Evolutionary conservation across 495 filamentous ascomycete genomes (phyloP).

Genomic region (Xylaria sp.): DNA sequence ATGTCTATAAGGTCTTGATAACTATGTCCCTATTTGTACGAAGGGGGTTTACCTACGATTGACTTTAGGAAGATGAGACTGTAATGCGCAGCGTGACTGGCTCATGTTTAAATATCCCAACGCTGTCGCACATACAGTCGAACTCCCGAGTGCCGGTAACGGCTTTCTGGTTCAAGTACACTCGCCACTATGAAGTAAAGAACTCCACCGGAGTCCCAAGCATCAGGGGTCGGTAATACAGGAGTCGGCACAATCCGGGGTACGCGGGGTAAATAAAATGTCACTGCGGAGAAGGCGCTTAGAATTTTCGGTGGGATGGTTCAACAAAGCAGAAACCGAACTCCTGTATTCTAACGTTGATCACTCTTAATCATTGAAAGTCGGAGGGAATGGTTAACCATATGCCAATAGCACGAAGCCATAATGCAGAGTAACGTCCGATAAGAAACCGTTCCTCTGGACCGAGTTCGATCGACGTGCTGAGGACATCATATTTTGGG

Average conservation of each 20-base stretch:
- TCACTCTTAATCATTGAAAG: too few relatives aligned
- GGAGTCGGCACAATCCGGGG: background rate
- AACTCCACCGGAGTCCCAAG: background rate
- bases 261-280: background rate
- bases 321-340: too few relatives aligned
- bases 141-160: background rate
- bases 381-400: too few relatives aligned
- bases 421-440: background rate
- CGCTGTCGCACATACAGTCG: background rate
- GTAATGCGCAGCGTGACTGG: background rate
- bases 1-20: background rate
- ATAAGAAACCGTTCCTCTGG: background rate
- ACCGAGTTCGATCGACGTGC: background rate
- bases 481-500: background rate
- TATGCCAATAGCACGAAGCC: background rate
- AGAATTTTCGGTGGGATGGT: background rate
- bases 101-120: background rate
- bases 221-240: background rate
- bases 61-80: background rate
- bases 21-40: background rate
- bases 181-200: background rate
- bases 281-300: background rate
- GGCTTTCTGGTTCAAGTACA: background rate
- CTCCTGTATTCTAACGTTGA: too few relatives aligned
- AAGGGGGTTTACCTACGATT: too few relatives aligned